Percentiles rank a stretch among this genome's conserved stretches.
Conservation (phyloP, 495 filamentous ascomycete species). For the Penicillium bialowiezense region DNA sequence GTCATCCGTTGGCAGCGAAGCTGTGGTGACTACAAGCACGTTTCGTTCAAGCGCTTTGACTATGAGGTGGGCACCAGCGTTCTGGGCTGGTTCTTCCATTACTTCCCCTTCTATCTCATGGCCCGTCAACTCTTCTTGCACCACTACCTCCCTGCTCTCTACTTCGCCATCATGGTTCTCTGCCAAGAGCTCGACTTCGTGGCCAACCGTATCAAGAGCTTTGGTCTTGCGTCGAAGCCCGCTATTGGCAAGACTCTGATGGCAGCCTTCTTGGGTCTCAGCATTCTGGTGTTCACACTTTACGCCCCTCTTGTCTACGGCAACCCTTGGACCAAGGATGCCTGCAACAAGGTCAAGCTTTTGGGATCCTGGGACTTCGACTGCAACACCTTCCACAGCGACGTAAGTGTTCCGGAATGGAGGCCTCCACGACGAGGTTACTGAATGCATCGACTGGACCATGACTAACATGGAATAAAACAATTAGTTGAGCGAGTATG, state of each 20-base stretch:
- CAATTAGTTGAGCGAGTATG: slow-evolving; percentile 41
- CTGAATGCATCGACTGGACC: slow-evolving; percentile 22
- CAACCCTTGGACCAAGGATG: slow-evolving; percentile 84
- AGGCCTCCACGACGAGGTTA: slow-evolving; percentile 30
- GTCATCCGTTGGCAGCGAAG: slow-evolving; percentile 92
- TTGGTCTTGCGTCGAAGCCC: slow-evolving; percentile 70
- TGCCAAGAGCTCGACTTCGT: slow-evolving; percentile 88
- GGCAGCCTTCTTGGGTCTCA: slow-evolving; percentile 66
- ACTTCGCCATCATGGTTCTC: slow-evolving; percentile 86
- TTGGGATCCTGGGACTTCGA: slow-evolving; percentile 93
- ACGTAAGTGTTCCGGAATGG: slow-evolving; percentile 63
- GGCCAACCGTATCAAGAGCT: slow-evolving; percentile 59
- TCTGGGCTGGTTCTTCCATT: slow-evolving; percentile 93
- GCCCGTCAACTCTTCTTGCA: slow-evolving; percentile 96
- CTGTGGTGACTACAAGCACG: slow-evolving; percentile 76
- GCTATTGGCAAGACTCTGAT: slow-evolving; percentile 69
- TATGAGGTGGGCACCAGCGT: slow-evolving; percentile 91
- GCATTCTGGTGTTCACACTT: slow-evolving; percentile 73
- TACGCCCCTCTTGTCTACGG: slow-evolving; percentile 90
- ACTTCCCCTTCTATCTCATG: slow-evolving; percentile 98
- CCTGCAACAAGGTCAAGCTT: slow-evolving; percentile 84
- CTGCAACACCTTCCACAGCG: slow-evolving; percentile 85
- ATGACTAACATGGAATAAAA: slow-evolving; percentile 25
- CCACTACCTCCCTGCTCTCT: slow-evolving; percentile 94
- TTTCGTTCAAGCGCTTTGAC: slow-evolving; percentile 91